Conservation (phyloP, 2,329 filamentous ascomycete species). For the Pochonia chlamydosporia region DNA sequence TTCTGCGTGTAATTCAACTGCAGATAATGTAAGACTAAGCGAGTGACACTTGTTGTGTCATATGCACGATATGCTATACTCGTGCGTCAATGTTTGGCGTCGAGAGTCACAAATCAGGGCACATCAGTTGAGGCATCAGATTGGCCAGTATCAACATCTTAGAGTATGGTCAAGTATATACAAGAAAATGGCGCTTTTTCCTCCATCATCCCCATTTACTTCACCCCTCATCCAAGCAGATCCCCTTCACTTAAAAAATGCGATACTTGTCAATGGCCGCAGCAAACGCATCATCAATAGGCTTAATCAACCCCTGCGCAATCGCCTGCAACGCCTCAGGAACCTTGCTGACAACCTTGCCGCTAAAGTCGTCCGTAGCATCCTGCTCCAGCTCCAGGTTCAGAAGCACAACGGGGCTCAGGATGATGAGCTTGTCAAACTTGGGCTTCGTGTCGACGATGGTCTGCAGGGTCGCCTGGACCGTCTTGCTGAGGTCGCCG, state of each 20-base stretch:
- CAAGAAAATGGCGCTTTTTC: background rate
- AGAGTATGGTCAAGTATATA: background rate
- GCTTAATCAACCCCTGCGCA: slow-evolving; percentile 28
- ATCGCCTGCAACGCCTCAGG: slow-evolving; percentile 24
- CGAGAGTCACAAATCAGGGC: too few species aligned
- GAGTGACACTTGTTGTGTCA: too few species aligned
- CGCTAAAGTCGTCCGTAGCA: slow-evolving; percentile 32
- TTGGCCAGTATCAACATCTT: too few species aligned
- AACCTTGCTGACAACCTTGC: slow-evolving; percentile 33
- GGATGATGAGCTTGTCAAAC: slow-evolving; percentile 37
- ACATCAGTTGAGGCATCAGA: too few species aligned
- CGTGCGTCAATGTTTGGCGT: too few species aligned
- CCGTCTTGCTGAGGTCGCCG: slow-evolving; percentile 25
- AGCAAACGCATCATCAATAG: slow-evolving; percentile 33
- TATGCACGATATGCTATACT: too few species aligned
- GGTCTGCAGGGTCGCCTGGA: slow-evolving; percentile 32
- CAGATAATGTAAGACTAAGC: too few species aligned
- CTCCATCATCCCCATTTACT: background rate
- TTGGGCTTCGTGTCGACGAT: slow-evolving; percentile 34
- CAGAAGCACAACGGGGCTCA: slow-evolving; percentile 36
- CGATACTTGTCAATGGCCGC: slow-evolving; percentile 23
- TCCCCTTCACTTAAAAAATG: background rate
- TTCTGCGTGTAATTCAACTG: too few species aligned
- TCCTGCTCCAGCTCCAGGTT: slow-evolving; percentile 34
- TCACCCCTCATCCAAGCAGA: background rate